A percentile compares a stretch with the other conserved stretches of the same genome.
Evolutionary conservation across 495 filamentous ascomycete genomes (phyloP).

Genomic region (Penicillium coprophilum): DNA sequence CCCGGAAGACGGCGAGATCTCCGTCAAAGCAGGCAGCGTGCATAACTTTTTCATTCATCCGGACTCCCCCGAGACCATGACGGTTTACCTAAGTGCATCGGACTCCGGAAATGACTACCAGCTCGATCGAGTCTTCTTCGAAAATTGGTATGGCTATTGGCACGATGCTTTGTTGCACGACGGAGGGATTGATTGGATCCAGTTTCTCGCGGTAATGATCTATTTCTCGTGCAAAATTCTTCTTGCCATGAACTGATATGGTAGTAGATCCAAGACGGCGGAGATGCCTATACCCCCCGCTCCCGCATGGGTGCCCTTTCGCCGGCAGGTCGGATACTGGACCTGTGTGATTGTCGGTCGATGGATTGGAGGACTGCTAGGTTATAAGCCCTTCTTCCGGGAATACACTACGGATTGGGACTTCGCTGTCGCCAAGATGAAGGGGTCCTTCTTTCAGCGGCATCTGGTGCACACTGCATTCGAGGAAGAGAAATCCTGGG

Average conservation of each 20-base stretch:
- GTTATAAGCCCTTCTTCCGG: constrained; percentile 51
- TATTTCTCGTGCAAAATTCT: too few species aligned
- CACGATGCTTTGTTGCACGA: constrained; percentile 44
- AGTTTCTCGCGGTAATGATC: constrained; percentile 40
- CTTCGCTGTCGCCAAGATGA: constrained; percentile 46
- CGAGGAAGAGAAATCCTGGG: too few species aligned
- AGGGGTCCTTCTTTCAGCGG: constrained; percentile 1
- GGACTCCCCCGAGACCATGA: constrained; percentile 13
- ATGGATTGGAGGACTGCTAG: constrained; percentile 51
- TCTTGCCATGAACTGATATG: background rate
- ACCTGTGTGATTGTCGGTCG: constrained; percentile 47
- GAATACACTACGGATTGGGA: constrained; percentile 56
- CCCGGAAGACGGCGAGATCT: constrained; percentile 15
- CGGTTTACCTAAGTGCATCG: constrained; percentile 13
- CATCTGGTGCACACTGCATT: too few species aligned
- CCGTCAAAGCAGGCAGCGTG: constrained; percentile 8
- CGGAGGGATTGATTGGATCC: constrained; percentile 42
- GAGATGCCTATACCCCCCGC: constrained; percentile 37
- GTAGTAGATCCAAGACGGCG: constrained; percentile 47
- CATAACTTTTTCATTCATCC: constrained; percentile 16
- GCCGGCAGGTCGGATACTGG: constrained; percentile 33
- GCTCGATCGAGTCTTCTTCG: constrained; percentile 51
- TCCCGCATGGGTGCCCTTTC: constrained; percentile 49
- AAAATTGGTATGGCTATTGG: constrained; percentile 57
- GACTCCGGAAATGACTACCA: constrained; percentile 18